Conservation (phyloP, 2,329 filamentous ascomycete species). For the Aureobasidium sp. region DNA sequence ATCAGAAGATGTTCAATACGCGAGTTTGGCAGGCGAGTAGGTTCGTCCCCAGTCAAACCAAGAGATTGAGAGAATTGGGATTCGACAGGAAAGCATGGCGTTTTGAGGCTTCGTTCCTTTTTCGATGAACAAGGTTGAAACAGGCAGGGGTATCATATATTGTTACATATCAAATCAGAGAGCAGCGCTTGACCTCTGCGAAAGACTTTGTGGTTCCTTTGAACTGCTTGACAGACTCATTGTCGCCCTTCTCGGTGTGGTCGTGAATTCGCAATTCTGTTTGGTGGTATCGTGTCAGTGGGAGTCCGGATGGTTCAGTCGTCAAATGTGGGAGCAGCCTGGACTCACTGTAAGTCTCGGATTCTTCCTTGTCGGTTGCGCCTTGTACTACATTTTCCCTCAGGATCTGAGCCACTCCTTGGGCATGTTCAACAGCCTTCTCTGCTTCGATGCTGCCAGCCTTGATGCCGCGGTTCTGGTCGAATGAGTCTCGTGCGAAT, state of each 20-base stretch:
- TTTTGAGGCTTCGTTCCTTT: background rate
- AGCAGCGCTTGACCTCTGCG: constrained; percentile 31
- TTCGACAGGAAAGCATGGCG: constrained; percentile 14
- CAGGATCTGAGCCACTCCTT: constrained; percentile 73
- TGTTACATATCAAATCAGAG: constrained; percentile 8
- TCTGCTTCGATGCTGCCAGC: constrained; percentile 50
- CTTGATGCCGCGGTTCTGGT: constrained; percentile 53
- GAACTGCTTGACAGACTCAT: constrained; percentile 73
- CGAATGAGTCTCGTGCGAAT: constrained; percentile 68
- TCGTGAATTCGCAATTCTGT: constrained; percentile 82
- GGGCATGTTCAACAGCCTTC: constrained; percentile 65
- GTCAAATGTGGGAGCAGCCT: background rate
- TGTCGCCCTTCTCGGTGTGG: constrained; percentile 84
- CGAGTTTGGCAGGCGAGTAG: constrained; percentile 75
- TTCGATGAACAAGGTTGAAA: background rate
- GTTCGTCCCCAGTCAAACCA: background rate
- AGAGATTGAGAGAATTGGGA: background rate
- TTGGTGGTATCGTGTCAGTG: background rate
- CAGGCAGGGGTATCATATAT: constrained; percentile 12
- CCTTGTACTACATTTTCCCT: constrained; percentile 86
- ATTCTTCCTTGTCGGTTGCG: constrained; percentile 4
- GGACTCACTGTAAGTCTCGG: constrained; percentile 12
- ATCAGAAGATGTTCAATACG: constrained; percentile 68
- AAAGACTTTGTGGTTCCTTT: constrained; percentile 31
- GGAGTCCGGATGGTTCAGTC: constrained; percentile 21